These are phyloP conservation scores for Vitis rupestris DNA, from an alignment of 164 flowering plant species.

Conservation along the genomic window DNA sequence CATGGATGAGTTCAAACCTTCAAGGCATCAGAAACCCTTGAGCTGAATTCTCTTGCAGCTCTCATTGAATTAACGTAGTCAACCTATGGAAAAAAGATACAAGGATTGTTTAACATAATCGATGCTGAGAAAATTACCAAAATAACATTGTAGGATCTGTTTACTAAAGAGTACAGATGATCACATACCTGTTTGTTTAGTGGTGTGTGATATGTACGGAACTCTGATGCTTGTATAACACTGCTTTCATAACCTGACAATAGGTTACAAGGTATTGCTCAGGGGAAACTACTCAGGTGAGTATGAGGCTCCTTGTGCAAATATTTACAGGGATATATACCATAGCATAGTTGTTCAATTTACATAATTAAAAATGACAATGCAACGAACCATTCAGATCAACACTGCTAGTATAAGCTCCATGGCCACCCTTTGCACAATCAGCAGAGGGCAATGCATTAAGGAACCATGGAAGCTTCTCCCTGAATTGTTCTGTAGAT, in stretches of 20 bases:
- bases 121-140: neutral
- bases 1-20: slow-evolving; percentile 43
- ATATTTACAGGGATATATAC: neutral
- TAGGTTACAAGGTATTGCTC: neutral
- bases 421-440: slow-evolving; percentile 99
- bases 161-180: neutral
- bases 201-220: slow-evolving; percentile 98
- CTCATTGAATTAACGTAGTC: slow-evolving; percentile 85
- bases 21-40: slow-evolving; percentile 72
- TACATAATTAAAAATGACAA: neutral
- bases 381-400: slow-evolving; percentile 76
- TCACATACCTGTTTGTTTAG: slow-evolving; percentile 80
- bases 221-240: slow-evolving; percentile 72
- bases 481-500: slow-evolving; percentile 74
- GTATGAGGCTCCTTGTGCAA: neutral
- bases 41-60: slow-evolving; percentile 87
- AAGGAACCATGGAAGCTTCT: slow-evolving; percentile 98
- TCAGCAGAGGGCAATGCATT: slow-evolving; percentile 91
- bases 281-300: neutral
- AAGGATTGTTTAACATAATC: neutral
- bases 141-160: neutral
- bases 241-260: slow-evolving; percentile 76
- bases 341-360: neutral
- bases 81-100: slow-evolving; percentile 38
- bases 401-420: slow-evolving; percentile 87